These are phyloP conservation scores for Xerophyta viscosa DNA, from an alignment of 106 monocot species.

Conservation along the genomic window DNA sequence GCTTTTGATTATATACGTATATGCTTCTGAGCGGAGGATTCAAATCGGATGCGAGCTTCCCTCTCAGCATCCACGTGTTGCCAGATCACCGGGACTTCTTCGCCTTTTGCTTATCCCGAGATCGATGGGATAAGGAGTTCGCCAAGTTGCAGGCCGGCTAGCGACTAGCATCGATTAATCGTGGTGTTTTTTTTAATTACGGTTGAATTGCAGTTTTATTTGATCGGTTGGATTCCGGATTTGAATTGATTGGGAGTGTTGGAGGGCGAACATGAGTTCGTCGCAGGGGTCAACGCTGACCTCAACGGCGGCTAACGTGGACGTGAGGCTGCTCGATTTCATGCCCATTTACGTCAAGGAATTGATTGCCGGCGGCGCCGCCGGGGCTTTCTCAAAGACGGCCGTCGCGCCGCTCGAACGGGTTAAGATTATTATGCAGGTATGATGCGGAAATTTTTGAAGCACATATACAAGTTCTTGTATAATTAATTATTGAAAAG, in stretches of 20 bases:
- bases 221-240: neutral
- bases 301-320: constrained; percentile 30
- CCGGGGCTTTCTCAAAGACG: constrained; percentile 64
- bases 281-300: constrained; percentile 44
- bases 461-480: no score
- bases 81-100: no score
- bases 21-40: no score
- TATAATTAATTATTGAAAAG: no score
- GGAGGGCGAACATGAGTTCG: constrained; percentile 19
- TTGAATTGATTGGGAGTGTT: neutral
- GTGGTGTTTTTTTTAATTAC: no score
- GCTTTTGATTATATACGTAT: no score
- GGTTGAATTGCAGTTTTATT: no score
- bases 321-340: constrained; percentile 33
- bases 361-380: constrained; percentile 62
- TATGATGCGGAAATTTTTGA: no score
- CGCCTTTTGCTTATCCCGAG: constrained; percentile 24
- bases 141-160: constrained; percentile 29
- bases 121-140: constrained; percentile 61
- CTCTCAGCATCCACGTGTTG: no score
- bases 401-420: constrained; percentile 68
- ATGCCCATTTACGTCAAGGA: constrained; percentile 64
- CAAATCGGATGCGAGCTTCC: no score
- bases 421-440: constrained; percentile 74
- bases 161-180: no score